Evolutionary conservation across 1,139 yeast genomes (phyloP), one percentile per base, ranked within the genome.

Genomic region (Hansenula lynferdii): DNA sequence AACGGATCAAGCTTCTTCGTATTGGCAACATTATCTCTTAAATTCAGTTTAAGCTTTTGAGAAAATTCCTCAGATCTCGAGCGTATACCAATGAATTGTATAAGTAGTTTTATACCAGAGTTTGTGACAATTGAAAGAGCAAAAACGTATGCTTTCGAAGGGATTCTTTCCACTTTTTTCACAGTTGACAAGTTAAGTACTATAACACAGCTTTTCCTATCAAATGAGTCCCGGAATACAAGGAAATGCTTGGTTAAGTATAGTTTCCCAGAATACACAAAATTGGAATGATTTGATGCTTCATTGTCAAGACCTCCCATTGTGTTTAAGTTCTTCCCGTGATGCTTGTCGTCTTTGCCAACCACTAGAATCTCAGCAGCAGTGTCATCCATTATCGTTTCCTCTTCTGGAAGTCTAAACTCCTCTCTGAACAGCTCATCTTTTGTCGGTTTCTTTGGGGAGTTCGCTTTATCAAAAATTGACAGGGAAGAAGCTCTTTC

Each of bases 61-160:
- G 95, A 87, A 60, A 92, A 90, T 45, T 71, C 70, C 58, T 92
- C 97, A 40, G 95, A 80, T 31, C 80, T 81, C 10, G 90, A 77
- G 33, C 87, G 71, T 40, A 85, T 64, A 0, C 96, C 96, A 27
- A 86, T 79, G 53, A 90, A 78, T 51, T 85, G 86, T 12, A 90
- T 64, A 2, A 81, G 69, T 3, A 89, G 55, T 31, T 71, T 70
- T 43, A 85, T 58, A 18, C 80, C 85, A 38, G 85, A 81, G 45
- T 82, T 80, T 3, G 95, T 77, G 6, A 75, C 70, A 17, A 90
- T 63, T n/a, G 79, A 65, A 19, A 92, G 67, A 1, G 95, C 89
- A 62, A 87, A 85, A n/a, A 85, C 81, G 55, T 80, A 84, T 2
- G 85, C 73, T 40, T 77, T 72, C 3, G 87, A 73, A 3, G 94